phyloP scores from a whole-genome alignment of 2,329 filamentous ascomycete genomes.

The Aspergillus hiratsukae region DNA sequence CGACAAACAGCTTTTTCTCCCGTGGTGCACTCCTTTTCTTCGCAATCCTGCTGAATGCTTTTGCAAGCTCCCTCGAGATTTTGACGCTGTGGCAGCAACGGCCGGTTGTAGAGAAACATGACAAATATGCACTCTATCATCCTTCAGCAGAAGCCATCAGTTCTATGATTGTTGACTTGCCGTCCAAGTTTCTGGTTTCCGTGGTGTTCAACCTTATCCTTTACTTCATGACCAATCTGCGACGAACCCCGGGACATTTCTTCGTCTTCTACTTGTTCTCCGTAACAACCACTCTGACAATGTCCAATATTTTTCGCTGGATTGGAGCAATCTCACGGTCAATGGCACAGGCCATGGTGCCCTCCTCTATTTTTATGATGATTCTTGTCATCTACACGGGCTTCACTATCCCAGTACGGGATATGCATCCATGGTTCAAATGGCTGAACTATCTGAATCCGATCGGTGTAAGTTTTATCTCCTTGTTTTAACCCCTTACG shows the following conservation, averaged over 20 bases:
- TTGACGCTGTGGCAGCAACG: conserved; percentile 81
- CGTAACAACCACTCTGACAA: conserved; percentile 67
- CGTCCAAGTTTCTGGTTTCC: conserved; percentile 68
- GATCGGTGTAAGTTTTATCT: conserved; percentile 47
- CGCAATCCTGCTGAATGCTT: conserved; percentile 77
- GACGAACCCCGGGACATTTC: conserved; percentile 68
- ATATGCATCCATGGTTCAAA: conserved; percentile 76
- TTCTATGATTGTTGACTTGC: conserved; percentile 80
- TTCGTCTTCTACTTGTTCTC: conserved; percentile 81
- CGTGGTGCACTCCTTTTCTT: conserved; percentile 79
- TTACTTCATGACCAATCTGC: conserved; percentile 83
- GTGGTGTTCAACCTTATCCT: conserved; percentile 73
- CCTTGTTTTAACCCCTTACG: background rate
- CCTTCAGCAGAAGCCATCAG: conserved; percentile 83
- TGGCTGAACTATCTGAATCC: conserved; percentile 83
- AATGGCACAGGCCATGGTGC: conserved; percentile 53
- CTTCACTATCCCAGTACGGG: conserved; percentile 40
- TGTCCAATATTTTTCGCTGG: conserved; percentile 82
- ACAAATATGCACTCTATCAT: conserved; percentile 81
- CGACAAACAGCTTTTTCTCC: conserved; percentile 68
- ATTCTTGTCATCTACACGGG: conserved; percentile 47
- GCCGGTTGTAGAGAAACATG: conserved; percentile 87
- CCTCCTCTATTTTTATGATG: conserved; percentile 48
- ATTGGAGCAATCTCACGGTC: conserved; percentile 72
- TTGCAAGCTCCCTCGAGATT: conserved; percentile 73